Percentiles rank a stretch among this genome's conserved stretches.
Evolutionary conservation across 1,139 yeast species (phyloP).

Genomic region (Torulaspora pretoriensis): DNA sequence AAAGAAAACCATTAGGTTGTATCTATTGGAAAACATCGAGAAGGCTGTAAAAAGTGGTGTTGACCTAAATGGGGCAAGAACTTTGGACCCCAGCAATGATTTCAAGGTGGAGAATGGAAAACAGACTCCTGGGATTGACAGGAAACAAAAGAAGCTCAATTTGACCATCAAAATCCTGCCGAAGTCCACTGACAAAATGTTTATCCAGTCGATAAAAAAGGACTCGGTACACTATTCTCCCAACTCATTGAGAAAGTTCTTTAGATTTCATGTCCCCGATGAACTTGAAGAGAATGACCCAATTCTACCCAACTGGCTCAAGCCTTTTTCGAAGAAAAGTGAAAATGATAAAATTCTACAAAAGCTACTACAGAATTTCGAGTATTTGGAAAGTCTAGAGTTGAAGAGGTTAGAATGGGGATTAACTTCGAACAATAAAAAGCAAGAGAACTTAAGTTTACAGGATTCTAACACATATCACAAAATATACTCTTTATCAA

Average conservation of each 20-base stretch:
- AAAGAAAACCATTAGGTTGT: conserved; percentile 9
- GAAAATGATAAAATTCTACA: conserved; percentile 39
- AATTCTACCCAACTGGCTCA: conserved; percentile 49
- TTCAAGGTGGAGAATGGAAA: not conserved
- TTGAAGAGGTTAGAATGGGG: conserved; percentile 43
- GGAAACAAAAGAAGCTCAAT: conserved; percentile 16
- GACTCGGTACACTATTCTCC: conserved; percentile 42
- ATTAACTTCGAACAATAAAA: conserved; percentile 17
- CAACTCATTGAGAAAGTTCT: conserved; percentile 31
- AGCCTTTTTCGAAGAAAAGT: conserved; percentile 36
- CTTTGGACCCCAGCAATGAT: not conserved
- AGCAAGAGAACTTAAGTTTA: conserved; percentile 5
- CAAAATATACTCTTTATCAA: conserved; percentile 30
- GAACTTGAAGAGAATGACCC: conserved; percentile 23
- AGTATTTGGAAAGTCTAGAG: conserved; percentile 50
- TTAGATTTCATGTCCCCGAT: conserved; percentile 27
- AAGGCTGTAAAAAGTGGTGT: conserved; percentile 7
- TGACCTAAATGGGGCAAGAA: not conserved
- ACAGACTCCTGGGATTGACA: not conserved
- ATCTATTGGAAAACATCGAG: conserved; percentile 22
- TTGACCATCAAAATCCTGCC: conserved; percentile 29
- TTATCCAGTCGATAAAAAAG: conserved; percentile 38
- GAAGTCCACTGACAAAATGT: conserved; percentile 26
- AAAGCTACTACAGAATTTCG: conserved; percentile 46
- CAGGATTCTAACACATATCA: conserved; percentile 16